Conservation (phyloP, 2,329 filamentous ascomycete species). For the Colletotrichum tanaceti region DNA sequence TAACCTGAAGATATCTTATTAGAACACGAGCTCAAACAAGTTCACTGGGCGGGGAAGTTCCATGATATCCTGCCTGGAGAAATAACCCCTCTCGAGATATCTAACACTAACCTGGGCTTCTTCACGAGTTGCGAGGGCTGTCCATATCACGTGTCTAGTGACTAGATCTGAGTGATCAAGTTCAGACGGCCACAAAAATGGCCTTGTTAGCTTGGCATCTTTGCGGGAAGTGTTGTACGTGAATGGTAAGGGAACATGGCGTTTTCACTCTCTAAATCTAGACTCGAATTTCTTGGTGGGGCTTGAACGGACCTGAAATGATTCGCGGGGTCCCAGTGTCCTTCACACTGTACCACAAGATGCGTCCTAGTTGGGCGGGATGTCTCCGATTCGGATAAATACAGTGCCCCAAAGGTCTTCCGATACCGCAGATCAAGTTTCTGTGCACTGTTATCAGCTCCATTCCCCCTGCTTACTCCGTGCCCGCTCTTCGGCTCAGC, state of each 20-base stretch:
- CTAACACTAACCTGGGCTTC: constrained; percentile 16
- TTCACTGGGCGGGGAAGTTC: too few relatives aligned
- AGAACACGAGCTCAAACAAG: not conserved
- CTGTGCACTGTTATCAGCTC: constrained; percentile 19
- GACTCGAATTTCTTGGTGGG: not conserved
- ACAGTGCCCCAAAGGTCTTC: not conserved
- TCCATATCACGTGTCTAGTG: not conserved
- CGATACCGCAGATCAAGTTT: not conserved
- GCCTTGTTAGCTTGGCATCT: not conserved
- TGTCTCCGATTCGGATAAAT: constrained; percentile 30
- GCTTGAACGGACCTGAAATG: not conserved
- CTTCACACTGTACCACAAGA: constrained; percentile 16
- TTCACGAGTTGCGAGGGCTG: not conserved
- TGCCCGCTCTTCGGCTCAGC: constrained; percentile 20
- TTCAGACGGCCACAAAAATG: not conserved
- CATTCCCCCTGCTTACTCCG: constrained; percentile 7
- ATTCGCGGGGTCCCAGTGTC: constrained; percentile 21
- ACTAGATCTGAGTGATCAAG: not conserved
- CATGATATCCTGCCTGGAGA: not conserved
- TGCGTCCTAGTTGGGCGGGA: too few relatives aligned
- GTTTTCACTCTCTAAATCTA: not conserved
- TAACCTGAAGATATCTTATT: not conserved
- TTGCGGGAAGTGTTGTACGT: too few relatives aligned
- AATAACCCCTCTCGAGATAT: not conserved
- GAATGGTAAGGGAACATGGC: not conserved